Evolutionary conservation across 768 basidiomycete genomes (phyloP), one percentile per base, ranked within the genome.

Genomic region (Boletus edulis): DNA sequence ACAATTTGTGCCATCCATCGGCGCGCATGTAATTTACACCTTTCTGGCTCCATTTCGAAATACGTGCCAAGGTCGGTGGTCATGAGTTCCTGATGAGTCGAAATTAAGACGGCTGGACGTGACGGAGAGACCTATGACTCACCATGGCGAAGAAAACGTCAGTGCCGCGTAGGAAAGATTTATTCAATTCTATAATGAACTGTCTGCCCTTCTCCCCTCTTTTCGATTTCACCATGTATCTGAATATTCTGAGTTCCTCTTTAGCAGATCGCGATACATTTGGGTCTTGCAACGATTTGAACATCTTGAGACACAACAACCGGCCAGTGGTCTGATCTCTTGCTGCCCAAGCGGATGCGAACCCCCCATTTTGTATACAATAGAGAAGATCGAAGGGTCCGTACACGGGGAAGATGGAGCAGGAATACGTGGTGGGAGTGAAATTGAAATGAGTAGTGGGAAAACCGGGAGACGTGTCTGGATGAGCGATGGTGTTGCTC

Each of bases 1-100:
- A 78, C 77, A 3, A 75, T 68, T 56, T 78, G 78, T 50, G 72
- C 75, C 41, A 66, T 67, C 78, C 77, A 79, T 35, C 60, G 65
- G 42, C 65, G 69, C 18, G 71, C 71, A 54, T 74, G 63, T 29
- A 50, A n/a, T 38, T 46, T 58, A 37, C 64, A 66, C 17, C 62
- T 51, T n/a, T 58, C 62, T 6, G 67, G 58, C 9, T 68, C 48
- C n/a, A 32, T 34, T 6, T 9, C 32, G 32, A 78, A 42, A 20
- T 75, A 66, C n/a, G 64, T 58, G 29, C 59, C 48, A 18, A 79
- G 60, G 37, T 78, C 75, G 20, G 63, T 65, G 4, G 65, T 48
- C 77, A 78, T 75, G 42, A 78, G 64, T 48, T 75, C 75, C 77
- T 78, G 24, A 39, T 20, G n/a, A 37, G 18, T n/a, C 1, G 31